A percentile compares a stretch with the other conserved stretches of the same genome.
These are phyloP conservation scores for Trichoderma koningii DNA, from an alignment of 2,329 filamentous ascomycete species.

Conservation along the genomic window DNA sequence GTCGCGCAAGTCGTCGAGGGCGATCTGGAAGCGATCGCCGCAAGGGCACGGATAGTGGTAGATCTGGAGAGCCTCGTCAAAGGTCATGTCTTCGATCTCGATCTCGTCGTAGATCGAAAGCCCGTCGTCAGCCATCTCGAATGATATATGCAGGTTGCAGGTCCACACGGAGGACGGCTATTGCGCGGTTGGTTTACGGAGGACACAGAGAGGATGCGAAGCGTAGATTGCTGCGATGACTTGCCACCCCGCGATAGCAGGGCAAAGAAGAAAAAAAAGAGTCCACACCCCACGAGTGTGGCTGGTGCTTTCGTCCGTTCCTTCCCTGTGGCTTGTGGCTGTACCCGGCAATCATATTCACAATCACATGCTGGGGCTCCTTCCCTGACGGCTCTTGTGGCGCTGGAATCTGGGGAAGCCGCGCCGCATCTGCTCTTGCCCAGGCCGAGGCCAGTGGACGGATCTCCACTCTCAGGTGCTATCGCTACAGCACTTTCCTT, in stretches of 20 bases:
- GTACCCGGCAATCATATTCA: slow-evolving; percentile 26
- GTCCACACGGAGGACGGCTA: neutral
- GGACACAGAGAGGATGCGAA: neutral
- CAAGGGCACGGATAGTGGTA: slow-evolving; percentile 98
- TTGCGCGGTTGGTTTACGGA: neutral
- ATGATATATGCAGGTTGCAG: neutral
- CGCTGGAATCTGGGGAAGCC: slow-evolving; percentile 26
- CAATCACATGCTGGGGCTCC: slow-evolving; percentile 29
- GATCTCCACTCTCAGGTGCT: slow-evolving; percentile 20
- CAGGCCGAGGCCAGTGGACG: slow-evolving; percentile 22
- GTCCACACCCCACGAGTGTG: slow-evolving; percentile 33
- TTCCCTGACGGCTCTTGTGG: slow-evolving; percentile 11
- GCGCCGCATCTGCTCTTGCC: slow-evolving; percentile 7
- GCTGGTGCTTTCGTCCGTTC: slow-evolving; percentile 15
- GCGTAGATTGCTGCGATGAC: neutral
- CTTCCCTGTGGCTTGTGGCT: slow-evolving; percentile 24
- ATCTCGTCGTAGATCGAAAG: slow-evolving; percentile 92
- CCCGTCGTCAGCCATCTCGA: slow-evolving; percentile 62
- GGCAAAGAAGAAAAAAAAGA: slow-evolving; percentile 24
- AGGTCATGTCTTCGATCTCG: slow-evolving; percentile 98
- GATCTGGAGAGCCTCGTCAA: slow-evolving; percentile 75
- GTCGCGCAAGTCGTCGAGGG: slow-evolving; percentile 79
- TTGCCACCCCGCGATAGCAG: slow-evolving; percentile 9
- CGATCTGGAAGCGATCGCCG: slow-evolving; percentile 93
- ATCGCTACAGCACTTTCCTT: slow-evolving; percentile 3